Percentiles rank a stretch among this genome's conserved stretches.
These are phyloP conservation scores for Phaffia tasmanica DNA, from an alignment of 768 basidiomycete species.

Conservation along the genomic window DNA sequence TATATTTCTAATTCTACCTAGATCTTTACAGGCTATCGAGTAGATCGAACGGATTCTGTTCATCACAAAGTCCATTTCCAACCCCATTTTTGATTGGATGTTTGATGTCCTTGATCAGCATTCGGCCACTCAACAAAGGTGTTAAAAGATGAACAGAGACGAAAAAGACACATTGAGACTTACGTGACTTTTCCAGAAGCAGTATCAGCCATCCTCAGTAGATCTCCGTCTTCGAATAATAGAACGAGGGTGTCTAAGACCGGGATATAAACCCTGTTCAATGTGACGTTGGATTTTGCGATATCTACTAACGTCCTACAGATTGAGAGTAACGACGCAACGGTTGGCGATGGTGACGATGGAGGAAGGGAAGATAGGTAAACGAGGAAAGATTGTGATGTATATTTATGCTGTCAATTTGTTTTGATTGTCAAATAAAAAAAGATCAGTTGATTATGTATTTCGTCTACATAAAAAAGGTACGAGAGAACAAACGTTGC, in stretches of 20 bases:
- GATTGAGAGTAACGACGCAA: conserved; percentile 23
- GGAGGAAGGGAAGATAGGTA: conserved; percentile 51
- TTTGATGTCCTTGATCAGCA: neutral
- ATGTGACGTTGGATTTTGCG: conserved; percentile 47
- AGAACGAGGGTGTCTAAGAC: conserved; percentile 63
- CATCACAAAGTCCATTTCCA: neutral
- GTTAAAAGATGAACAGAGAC: neutral
- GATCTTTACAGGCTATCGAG: conserved; percentile 12
- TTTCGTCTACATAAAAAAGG: conserved; percentile 22
- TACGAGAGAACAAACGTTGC: conserved; percentile 51
- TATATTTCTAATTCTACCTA: conserved; percentile 43
- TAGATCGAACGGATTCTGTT: conserved; percentile 18
- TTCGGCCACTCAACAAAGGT: neutral
- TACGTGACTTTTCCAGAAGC: conserved; percentile 43
- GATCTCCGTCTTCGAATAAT: conserved; percentile 57
- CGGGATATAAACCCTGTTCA: conserved; percentile 71
- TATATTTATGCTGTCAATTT: conserved; percentile 52
- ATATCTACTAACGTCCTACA: conserved; percentile 37
- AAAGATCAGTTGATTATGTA: conserved; percentile 27
- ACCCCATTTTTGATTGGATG: neutral
- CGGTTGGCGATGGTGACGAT: conserved; percentile 7
- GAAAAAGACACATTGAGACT: conserved; percentile 27
- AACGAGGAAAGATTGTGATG: conserved; percentile 50
- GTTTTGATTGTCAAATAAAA: neutral
- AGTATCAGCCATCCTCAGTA: conserved; percentile 46